Evolutionary conservation across 495 filamentous ascomycete genomes (phyloP).

Genomic region (Penicillium maclennaniae): DNA sequence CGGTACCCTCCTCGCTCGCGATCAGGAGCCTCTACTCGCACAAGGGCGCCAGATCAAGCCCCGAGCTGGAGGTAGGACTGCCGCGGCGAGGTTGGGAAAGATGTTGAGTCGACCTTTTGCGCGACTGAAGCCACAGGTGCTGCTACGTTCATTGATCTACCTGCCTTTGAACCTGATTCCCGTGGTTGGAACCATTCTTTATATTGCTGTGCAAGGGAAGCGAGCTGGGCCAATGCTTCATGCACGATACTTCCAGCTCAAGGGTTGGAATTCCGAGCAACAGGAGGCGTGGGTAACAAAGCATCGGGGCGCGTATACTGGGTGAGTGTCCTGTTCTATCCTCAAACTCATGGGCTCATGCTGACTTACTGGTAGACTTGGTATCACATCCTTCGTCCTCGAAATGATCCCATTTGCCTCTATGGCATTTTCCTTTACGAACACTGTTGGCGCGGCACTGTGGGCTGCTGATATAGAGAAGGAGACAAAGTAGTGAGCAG

Average conservation of each 20-base stretch:
- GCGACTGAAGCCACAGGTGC: slow-evolving; percentile 57
- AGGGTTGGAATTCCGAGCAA: slow-evolving; percentile 64
- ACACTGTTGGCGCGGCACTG: slow-evolving; percentile 85
- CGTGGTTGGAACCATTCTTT: slow-evolving; percentile 76
- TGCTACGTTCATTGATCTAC: slow-evolving; percentile 69
- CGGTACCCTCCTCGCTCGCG: slow-evolving; percentile 61
- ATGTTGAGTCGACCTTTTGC: slow-evolving; percentile 65
- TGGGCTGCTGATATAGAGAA: slow-evolving; percentile 92
- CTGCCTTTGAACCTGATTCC: slow-evolving; percentile 93
- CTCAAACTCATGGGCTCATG: slow-evolving; percentile 1
- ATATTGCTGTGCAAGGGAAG: slow-evolving; percentile 71
- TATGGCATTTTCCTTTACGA: slow-evolving; percentile 85
- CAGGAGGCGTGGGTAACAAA: slow-evolving; percentile 61
- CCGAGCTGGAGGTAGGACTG: slow-evolving; percentile 32
- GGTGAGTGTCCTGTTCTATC: slow-evolving; percentile 50
- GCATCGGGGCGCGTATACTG: slow-evolving; percentile 64
- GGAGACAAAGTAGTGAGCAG: slow-evolving; percentile 20
- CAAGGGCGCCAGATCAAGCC: slow-evolving; percentile 69
- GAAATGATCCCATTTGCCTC: slow-evolving; percentile 83
- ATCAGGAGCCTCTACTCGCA: slow-evolving; percentile 56
- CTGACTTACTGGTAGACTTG: slow-evolving; percentile 58
- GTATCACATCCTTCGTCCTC: slow-evolving; percentile 67
- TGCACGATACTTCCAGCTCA: slow-evolving; percentile 80
- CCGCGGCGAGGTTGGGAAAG: slow-evolving; percentile 68
- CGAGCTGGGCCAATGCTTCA: slow-evolving; percentile 49